Percentiles rank a stretch among this genome's conserved stretches.
Evolutionary conservation across 768 basidiomycete genomes (phyloP).

Genomic region (Calocera viscosa): DNA sequence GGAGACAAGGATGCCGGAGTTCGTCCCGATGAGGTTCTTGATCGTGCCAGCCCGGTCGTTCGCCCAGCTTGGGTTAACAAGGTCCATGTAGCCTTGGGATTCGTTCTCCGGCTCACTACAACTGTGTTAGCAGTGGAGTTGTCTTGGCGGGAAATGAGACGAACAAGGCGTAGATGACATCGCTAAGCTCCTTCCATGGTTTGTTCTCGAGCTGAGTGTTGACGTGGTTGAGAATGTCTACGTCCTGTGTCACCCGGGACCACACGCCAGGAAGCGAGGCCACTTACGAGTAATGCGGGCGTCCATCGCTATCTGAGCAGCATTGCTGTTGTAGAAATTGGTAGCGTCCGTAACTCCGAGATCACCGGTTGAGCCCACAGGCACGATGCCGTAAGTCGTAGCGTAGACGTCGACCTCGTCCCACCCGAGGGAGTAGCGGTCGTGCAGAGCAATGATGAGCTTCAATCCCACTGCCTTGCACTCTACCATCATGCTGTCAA

Average conservation of each 20-base stretch:
- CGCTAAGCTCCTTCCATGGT: neutral
- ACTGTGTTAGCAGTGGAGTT: neutral
- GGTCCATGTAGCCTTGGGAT: neutral
- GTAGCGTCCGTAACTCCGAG: neutral
- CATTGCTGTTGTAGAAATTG: neutral
- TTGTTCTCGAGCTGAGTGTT: neutral
- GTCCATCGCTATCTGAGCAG: neutral
- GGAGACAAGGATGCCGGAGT: neutral
- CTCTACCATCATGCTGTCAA: neutral
- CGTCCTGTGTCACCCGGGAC: neutral
- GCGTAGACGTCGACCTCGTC: neutral
- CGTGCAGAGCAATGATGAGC: neutral
- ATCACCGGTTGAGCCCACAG: neutral
- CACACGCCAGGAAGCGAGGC: neutral
- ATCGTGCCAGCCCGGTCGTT: neutral
- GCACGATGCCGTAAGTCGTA: neutral
- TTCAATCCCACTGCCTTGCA: neutral
- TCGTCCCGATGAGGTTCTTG: neutral
- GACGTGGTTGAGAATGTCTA: neutral
- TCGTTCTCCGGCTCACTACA: neutral
- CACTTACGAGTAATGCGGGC: neutral
- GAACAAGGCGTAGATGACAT: neutral
- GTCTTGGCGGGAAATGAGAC: neutral
- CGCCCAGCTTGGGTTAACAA: neutral
- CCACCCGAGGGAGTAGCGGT: neutral